Conservation (phyloP, 306 rosid species). For the Begonia fuchsioides region DNA sequence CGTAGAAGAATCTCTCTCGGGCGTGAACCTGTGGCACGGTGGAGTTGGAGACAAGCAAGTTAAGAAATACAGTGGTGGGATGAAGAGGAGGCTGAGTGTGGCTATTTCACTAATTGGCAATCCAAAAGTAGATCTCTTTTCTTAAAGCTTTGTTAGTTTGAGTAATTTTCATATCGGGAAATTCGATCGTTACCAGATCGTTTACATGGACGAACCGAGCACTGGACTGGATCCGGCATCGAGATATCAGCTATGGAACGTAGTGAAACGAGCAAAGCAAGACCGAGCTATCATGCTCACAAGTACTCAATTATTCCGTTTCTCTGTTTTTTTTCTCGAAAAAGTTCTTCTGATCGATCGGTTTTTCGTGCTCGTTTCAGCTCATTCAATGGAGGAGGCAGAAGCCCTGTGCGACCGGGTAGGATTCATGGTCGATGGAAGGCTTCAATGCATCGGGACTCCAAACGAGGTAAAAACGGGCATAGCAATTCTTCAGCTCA, state of each 20-base stretch:
- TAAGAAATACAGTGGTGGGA: conserved; percentile 86
- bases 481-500: not conserved
- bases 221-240: conserved; percentile 86
- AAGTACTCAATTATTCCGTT: conserved; percentile 27
- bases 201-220: conserved; percentile 93
- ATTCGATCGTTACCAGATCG: conserved; percentile 33
- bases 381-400: conserved; percentile 97
- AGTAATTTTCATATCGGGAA: not conserved
- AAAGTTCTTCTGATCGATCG: too few relatives aligned
- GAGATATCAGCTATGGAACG: conserved; percentile 71
- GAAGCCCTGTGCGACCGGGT: conserved; percentile 74
- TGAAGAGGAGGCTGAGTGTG: conserved; percentile 95
- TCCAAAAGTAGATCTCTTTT: conserved; percentile 37
- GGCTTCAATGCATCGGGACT: conserved; percentile 87
- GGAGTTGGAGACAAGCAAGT: conserved; percentile 72
- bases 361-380: conserved; percentile 27
- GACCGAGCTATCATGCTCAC: conserved; percentile 81
- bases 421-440: conserved; percentile 74
- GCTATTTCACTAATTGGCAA: conserved; percentile 84
- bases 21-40: conserved; percentile 63
- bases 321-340: too few relatives aligned
- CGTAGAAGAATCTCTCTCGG: not conserved
- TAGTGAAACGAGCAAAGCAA: conserved; percentile 67
- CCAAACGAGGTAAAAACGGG: conserved; percentile 62
- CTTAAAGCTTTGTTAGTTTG: not conserved